These are phyloP conservation scores for Xenoacremonium recifei DNA, from an alignment of 2,329 filamentous ascomycete species.

Conservation along the genomic window DNA sequence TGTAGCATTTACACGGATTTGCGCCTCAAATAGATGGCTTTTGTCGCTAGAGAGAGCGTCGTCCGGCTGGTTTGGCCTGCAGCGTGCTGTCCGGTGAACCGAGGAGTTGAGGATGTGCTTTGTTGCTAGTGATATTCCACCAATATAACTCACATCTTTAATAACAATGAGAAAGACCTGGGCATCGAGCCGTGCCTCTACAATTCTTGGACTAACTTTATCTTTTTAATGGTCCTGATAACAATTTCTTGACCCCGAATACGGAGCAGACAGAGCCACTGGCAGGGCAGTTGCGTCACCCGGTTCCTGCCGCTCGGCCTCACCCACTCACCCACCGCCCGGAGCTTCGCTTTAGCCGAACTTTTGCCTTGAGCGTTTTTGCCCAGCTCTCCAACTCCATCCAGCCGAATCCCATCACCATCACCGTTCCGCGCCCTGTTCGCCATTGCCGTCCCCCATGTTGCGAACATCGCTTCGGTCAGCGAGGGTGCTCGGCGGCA, in stretches of 20 bases:
- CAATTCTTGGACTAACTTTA: too few relatives aligned
- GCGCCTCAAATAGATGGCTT: slow-evolving; percentile 29
- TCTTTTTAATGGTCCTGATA: too few relatives aligned
- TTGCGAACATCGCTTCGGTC: slow-evolving; percentile 68
- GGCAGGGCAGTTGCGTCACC: slow-evolving; percentile 38
- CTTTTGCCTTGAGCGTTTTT: slow-evolving; percentile 46
- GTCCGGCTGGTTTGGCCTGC: background rate
- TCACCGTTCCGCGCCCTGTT: slow-evolving; percentile 31
- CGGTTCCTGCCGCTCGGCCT: slow-evolving; percentile 33
- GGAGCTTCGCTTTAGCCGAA: slow-evolving; percentile 40
- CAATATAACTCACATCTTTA: slow-evolving; percentile 4
- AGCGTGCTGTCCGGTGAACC: slow-evolving; percentile 1
- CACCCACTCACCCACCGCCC: slow-evolving; percentile 10
- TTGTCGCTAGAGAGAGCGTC: slow-evolving; percentile 12
- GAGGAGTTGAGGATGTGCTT: slow-evolving; percentile 9
- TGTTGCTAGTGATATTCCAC: slow-evolving; percentile 3
- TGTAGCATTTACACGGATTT: slow-evolving; percentile 22
- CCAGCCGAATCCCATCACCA: slow-evolving; percentile 30
- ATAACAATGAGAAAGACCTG: too few relatives aligned
- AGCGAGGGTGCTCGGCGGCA: slow-evolving; percentile 57
- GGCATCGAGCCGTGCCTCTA: too few relatives aligned
- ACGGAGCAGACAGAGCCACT: too few relatives aligned
- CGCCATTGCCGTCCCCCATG: slow-evolving; percentile 58
- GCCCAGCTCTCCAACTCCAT: slow-evolving; percentile 32
- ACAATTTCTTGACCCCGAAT: too few relatives aligned